Base-by-base conservation (phyloP, 768 basidiomycete genomes). In the Calocybe cyanea region DNA sequence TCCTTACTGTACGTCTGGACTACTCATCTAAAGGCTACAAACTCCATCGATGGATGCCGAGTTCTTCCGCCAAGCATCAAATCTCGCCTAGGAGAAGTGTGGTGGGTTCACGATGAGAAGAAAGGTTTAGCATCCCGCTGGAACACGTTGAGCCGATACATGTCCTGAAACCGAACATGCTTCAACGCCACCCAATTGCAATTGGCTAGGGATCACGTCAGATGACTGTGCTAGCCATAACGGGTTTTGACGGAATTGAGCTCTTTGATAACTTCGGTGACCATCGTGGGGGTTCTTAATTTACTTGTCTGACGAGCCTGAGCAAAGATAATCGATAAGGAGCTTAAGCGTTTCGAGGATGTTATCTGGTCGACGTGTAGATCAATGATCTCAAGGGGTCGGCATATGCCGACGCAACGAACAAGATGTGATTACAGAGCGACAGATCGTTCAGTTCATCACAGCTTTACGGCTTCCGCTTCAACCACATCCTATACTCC, bases 141-240 rank as follows among this genome's bases (percentile, higher is more conserved):
- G 20, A 14, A 36, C 25, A 37, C 36, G 24, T 31, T 37, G 17
- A 25, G 20, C 17, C 24, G 38, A 7, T 24, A 5, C 32, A 23
- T 36, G 30, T 38, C 38, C 43, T 48, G 18, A 35, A 40, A 37
- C 43, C 43, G 30, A 24, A 13, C 46, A 41, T 15, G 39, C 38
- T 37, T 20, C 40, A n/a, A 45, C 38, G 43, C 50, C 46, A 43
- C 41, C 11, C 21, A 35, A 6, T 15, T 37, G 11, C 18, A 11
- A 32, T 28, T 32, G 19, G 32, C 32, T 4, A 25, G 10, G 5
- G 14, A 33, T 9, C 25, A 31, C n/a, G 35, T 48, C 41, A 41
- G 46, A 37, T 39, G 34, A 25, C 14, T 5, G 13, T 6, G 25
- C 11, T 28, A 28, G 25, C 11, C 25, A 28, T 28, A 28, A 28